A percentile compares a stretch with the other conserved stretches of the same genome.
These are phyloP conservation scores for Penicillium bialowiezense DNA, from an alignment of 495 filamentous ascomycete species.

Conservation along the genomic window DNA sequence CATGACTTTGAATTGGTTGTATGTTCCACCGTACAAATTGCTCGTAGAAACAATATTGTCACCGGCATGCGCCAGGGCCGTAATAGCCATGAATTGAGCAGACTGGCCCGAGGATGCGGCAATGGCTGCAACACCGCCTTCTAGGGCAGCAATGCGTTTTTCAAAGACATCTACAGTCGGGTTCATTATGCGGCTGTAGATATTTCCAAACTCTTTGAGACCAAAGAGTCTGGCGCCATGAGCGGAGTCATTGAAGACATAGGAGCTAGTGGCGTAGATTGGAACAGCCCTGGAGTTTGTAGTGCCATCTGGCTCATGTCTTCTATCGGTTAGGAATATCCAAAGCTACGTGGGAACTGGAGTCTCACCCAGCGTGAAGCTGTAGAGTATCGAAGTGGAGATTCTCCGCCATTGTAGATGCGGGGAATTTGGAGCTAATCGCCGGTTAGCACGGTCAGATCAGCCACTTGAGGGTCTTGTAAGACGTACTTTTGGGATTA, in stretches of 20 bases:
- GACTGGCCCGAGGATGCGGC: constrained; percentile 89
- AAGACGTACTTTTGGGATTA: too few species aligned
- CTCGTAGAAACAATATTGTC: constrained; percentile 95
- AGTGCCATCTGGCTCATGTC: constrained; percentile 77
- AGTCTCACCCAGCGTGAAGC: constrained; percentile 84
- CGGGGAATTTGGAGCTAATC: constrained; percentile 3
- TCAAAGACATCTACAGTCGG: constrained; percentile 98
- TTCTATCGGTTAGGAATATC: constrained; percentile 28
- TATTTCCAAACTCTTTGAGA: constrained; percentile 97
- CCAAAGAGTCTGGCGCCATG: constrained; percentile 95
- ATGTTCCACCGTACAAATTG: constrained; percentile 95
- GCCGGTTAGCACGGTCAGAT: too few species aligned
- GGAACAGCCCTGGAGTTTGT: constrained; percentile 92
- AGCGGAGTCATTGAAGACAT: constrained; percentile 91
- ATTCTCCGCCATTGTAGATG: constrained; percentile 32
- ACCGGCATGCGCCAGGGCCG: constrained; percentile 75
- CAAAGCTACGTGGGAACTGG: background rate
- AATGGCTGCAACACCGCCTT: constrained; percentile 89
- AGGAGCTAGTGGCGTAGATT: constrained; percentile 95
- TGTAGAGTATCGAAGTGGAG: constrained; percentile 87
- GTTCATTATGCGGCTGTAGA: constrained; percentile 98
- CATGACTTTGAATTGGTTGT: constrained; percentile 96
- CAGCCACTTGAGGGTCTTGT: background rate
- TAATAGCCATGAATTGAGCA: constrained; percentile 91
- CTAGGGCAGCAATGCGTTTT: constrained; percentile 92